Evolutionary conservation across 1,284 basidiomycete species (phyloP).

Genomic region (Boletellus deceptivus): DNA sequence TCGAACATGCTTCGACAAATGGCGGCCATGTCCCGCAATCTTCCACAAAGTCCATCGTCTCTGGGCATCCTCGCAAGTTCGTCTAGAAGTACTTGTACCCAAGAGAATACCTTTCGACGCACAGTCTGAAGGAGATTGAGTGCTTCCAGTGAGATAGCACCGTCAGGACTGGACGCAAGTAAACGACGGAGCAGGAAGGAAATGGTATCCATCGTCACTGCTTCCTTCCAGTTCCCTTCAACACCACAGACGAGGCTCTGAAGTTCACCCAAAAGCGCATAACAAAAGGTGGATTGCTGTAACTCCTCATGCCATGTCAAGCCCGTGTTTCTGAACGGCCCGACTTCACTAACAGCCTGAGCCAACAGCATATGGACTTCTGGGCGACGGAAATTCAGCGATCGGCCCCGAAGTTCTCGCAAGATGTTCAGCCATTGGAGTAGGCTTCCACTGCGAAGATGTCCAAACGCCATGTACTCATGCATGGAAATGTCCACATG

Average conservation of each 20-base stretch:
- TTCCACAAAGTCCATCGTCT: conserved; percentile 26
- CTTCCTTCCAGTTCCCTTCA: conserved; percentile 37
- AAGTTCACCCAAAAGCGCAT: background rate
- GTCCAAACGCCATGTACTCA: background rate
- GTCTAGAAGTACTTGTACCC: conserved; percentile 31
- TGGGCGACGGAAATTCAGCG: background rate
- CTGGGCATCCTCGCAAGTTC: conserved; percentile 21
- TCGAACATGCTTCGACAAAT: conserved; percentile 45
- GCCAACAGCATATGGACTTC: background rate
- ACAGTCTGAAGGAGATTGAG: conserved; percentile 31
- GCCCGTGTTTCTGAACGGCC: background rate
- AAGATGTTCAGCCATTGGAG: conserved; percentile 2
- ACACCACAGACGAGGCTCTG: conserved; percentile 21
- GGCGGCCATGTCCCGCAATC: conserved; percentile 36
- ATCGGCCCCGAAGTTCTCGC: background rate
- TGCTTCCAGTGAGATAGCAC: background rate
- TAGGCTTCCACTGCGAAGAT: background rate
- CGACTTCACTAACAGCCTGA: background rate
- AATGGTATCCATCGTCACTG: conserved; percentile 8
- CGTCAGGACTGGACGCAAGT: background rate
- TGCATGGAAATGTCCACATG: background rate
- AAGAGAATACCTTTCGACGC: conserved; percentile 35
- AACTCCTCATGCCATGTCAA: background rate
- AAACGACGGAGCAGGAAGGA: conserved; percentile 12
- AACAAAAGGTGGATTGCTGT: background rate